Evolutionary conservation across 2,329 filamentous ascomycete species (phyloP), one percentile per base, ranked within the genome.

Genomic region (Colletotrichum liaoningense): DNA sequence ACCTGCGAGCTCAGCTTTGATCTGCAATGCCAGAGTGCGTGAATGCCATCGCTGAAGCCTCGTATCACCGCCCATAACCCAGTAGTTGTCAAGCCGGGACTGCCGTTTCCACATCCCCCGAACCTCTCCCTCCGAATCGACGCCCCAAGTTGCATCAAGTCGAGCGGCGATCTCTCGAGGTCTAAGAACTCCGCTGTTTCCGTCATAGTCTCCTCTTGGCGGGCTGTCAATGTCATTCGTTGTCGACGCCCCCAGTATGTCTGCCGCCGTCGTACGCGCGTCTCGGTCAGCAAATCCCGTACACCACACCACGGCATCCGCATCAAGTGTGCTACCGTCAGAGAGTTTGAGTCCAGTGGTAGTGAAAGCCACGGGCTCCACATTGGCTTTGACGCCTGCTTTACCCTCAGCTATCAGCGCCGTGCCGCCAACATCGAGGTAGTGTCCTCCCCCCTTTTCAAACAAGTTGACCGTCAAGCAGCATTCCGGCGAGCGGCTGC

Each of bases 81-180:
- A 84, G 70, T 81, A 81, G 19, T 83, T 83, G 0, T 81, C 78
- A 26, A 81, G 16, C 3, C 72, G 71, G 8, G 67, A 35, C 9
- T 81, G 79, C 8, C 80, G 79, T 75, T 83, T 84, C 80, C 82
- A 84, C 77, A 84, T 67, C 0, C 84, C 83, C 0, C 83, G 79
- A 24, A 85, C 71, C 77, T 86, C 84, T 5, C 84, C 84, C 75
- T 87, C 85, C 1, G 33, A 72, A 72, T 86, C 83, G 5, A 85
- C 65, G 1, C 82, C 83, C 81, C 82, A 85, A 0, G 83, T 83
- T 3, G 78, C 77, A 38, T 86, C 84, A 4, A 85, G 35, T 26
- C 77, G 72, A 1, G 60, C 75, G 0, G 80, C 80, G 19, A 84
- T 75, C 1, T 81, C 78, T 8, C 30, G 35, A 14, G 67, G 59